Evolutionary conservation across 306 rosid species (phyloP), one percentile per base, ranked within the genome.

Genomic region (Canavalia gladiata): DNA sequence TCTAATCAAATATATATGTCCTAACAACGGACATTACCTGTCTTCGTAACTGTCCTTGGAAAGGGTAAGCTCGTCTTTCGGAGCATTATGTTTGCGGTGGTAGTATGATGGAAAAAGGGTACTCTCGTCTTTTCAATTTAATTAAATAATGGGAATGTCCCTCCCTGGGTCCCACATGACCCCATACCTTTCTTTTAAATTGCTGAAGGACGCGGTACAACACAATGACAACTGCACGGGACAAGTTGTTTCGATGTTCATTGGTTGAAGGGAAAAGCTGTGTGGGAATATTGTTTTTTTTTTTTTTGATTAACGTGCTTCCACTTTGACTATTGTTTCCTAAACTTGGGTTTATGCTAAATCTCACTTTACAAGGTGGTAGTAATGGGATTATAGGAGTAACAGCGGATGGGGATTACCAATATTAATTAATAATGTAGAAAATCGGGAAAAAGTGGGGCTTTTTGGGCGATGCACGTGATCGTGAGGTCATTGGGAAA

Each of bases 391-490:
- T 25, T 50, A 25, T 35, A 6, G 56, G 65, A 75, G 74, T 72
- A 45, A 71, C 65, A 12, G 68, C 41, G 57, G 76, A 66, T 62
- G 0, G 85, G 57, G 58, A 74, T 68, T 66, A 65, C 13, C 59
- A 33, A 37, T 7, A 42, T 37, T 73, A 74, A 65, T 50, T 49
- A 69, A 50, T 8, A 28, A 33, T 42, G 7, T 59, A 31, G 57
- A 46, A 46, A 72, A 66, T 55, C 13, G 49, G 54, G 4, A 31
- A 29, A 73, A 78, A 73, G 77, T 79, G 35, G 52, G 60, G 8
- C 56, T 50, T 77, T 81, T 75, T 5, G 35, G 12, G 42, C 4
- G 18, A 51, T 87, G 85, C 91, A 90, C 89, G 92, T 92, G 92
- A 81, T 84, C 4, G n/a, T n/a, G 70, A 29, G 13, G 85, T 28